Evolutionary conservation across 352 stramenopile species (phyloP), one percentile per base, ranked within the genome.

Genomic region (Phytophthora aleatoria): DNA sequence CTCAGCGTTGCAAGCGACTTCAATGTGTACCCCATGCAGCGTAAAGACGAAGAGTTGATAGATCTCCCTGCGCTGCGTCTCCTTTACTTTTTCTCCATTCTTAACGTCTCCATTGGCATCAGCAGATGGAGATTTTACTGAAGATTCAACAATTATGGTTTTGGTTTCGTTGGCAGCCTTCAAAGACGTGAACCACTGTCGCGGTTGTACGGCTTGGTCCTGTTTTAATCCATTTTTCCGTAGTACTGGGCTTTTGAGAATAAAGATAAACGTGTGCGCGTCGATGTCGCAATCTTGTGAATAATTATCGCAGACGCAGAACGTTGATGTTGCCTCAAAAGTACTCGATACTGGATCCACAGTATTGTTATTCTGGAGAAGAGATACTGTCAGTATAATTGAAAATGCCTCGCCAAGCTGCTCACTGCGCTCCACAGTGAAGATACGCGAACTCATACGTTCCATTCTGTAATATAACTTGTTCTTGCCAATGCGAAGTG

Each of bases 181-280:
- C 10, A 89, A 59, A 0, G 67, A 73, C 0, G 75, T 84, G 31
- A 73, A 83, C 77, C 80, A 89, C 57, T 89, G 80, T n/a, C 60
- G 63, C 3, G 77, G 73, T 5, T 83, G 47, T 15, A 53, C 38
- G 6, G 36, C 55, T 41, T 58, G 43, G 4, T 61, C 54, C 8
- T 64, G 30, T 24, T 67, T 61, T 13, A 61, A 52, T 2, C 27
- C 57, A 51, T n/a, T 24, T 33, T 55, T 45, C n/a, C 10, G 30
- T 28, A 33, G 1, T 50, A n/a, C 36, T 11, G 36, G 5, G 9
- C 35, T 27, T 48, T 26, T 13, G 12, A 86, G 45, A 27, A 88
- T 48, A 31, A 88, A 86, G 10, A 88, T 58, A 28, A 85, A 85
- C 20, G 79, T 81, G 38, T 86, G 67, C 10, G 54, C 53, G 15